phyloP scores from a whole-genome alignment of 768 basidiomycete species.

The Pisolithus albus region DNA sequence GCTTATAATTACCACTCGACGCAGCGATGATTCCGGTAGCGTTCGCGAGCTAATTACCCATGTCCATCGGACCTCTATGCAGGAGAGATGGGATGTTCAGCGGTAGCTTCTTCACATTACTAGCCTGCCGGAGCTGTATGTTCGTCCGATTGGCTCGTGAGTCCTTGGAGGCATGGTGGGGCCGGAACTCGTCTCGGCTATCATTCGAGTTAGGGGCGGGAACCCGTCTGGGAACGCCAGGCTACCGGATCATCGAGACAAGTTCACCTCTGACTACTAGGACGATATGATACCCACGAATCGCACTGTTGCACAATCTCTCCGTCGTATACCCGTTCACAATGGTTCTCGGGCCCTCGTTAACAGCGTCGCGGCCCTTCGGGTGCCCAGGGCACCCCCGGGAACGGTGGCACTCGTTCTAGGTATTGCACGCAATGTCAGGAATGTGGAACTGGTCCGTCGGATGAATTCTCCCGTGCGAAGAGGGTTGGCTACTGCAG shows the following conservation, averaged over 20 bases:
- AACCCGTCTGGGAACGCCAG: too few relatives aligned
- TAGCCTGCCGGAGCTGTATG: too few relatives aligned
- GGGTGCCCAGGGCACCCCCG: conserved; percentile 4
- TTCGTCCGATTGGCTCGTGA: too few relatives aligned
- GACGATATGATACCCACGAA: conserved; percentile 31
- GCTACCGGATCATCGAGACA: too few relatives aligned
- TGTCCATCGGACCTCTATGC: too few relatives aligned
- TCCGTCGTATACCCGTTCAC: conserved; percentile 16
- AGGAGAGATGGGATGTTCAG: not conserved
- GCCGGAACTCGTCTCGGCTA: too few relatives aligned
- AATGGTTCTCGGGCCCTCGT: conserved; percentile 5
- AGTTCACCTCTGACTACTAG: not conserved
- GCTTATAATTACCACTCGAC: too few relatives aligned
- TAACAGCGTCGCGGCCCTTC: not conserved
- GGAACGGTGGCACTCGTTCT: conserved; percentile 9
- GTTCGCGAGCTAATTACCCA: too few relatives aligned
- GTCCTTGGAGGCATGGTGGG: too few relatives aligned
- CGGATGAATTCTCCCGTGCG: not conserved
- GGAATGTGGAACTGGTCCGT: not conserved
- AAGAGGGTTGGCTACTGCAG: conserved; percentile 14
- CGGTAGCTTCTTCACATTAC: conserved; percentile 3
- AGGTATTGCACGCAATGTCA: not conserved
- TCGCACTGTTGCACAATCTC: conserved; percentile 20
- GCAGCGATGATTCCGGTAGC: too few relatives aligned
- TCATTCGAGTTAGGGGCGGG: too few relatives aligned